Conservation (phyloP, 2,329 filamentous ascomycete genomes). For the Stachybotrys echinatus region DNA sequence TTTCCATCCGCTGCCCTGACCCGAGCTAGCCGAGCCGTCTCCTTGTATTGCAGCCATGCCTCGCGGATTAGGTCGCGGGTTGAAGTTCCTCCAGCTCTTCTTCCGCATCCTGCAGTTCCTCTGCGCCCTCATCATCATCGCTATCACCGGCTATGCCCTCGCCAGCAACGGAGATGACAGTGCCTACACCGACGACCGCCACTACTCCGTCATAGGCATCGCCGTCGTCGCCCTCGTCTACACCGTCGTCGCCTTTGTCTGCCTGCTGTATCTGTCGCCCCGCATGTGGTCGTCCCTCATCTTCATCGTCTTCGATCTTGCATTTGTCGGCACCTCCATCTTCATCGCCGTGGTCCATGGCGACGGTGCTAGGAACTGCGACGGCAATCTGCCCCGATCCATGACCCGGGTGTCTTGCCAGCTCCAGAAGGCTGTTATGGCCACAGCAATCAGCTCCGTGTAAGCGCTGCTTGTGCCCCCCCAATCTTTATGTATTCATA, state of each 20-base stretch:
- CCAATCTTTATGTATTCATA: neutral
- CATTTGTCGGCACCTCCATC: slow-evolving; percentile 72
- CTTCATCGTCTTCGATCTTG: slow-evolving; percentile 70
- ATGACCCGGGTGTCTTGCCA: slow-evolving; percentile 70
- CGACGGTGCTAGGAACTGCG: slow-evolving; percentile 61
- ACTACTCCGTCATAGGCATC: slow-evolving; percentile 73
- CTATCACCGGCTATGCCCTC: slow-evolving; percentile 81
- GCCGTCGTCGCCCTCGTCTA: slow-evolving; percentile 72
- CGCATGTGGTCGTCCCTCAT: slow-evolving; percentile 66
- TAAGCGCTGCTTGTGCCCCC: slow-evolving; percentile 31
- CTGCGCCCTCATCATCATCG: slow-evolving; percentile 68
- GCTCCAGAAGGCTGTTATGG: slow-evolving; percentile 71
- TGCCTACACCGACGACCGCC: slow-evolving; percentile 55
- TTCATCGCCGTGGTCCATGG: slow-evolving; percentile 75
- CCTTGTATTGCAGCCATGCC: slow-evolving; percentile 18
- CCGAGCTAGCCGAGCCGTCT: no score
- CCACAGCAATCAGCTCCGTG: slow-evolving; percentile 73
- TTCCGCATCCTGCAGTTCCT: slow-evolving; percentile 70
- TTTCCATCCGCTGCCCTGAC: no score
- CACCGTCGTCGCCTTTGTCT: slow-evolving; percentile 62
- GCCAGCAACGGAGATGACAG: slow-evolving; percentile 63
- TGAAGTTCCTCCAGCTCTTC: slow-evolving; percentile 65
- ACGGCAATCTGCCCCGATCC: slow-evolving; percentile 51
- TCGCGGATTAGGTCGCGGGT: slow-evolving; percentile 36
- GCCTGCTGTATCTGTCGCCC: slow-evolving; percentile 77